Evolutionary conservation across 371 early-diverging fungal genomes (phyloP).

Genomic region (Mucor lusitanicus): DNA sequence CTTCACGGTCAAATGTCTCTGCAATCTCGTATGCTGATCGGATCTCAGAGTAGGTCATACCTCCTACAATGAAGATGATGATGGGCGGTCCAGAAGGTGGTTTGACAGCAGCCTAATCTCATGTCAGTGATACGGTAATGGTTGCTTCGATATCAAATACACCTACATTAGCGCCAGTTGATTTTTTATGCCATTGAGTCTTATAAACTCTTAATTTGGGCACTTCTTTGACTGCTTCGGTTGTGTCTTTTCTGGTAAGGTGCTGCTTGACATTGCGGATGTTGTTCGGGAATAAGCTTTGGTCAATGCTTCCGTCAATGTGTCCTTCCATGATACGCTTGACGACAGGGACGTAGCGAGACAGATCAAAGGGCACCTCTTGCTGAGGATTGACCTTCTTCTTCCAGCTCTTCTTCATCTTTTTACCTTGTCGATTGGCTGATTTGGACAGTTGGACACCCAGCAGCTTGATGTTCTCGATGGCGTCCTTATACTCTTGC

Average conservation of each 20-base stretch:
- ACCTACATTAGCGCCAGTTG: conserved; percentile 27
- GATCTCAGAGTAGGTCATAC: conserved; percentile 91
- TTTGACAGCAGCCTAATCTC: conserved; percentile 40
- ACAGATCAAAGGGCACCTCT: conserved; percentile 66
- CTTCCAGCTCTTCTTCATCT: conserved; percentile 41
- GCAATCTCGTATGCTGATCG: conserved; percentile 84
- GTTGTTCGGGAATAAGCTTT: conserved; percentile 58
- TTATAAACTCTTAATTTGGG: conserved; percentile 51
- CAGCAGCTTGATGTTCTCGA: conserved; percentile 74
- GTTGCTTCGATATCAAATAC: not conserved
- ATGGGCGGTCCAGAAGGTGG: conserved; percentile 55
- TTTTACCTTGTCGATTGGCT: conserved; percentile 42
- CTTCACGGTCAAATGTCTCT: conserved; percentile 70
- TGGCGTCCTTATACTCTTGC: conserved; percentile 73
- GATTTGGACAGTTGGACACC: conserved; percentile 63
- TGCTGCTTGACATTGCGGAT: conserved; percentile 53
- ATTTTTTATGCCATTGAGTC: conserved; percentile 62
- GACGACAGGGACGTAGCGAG: conserved; percentile 71
- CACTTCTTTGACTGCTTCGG: conserved; percentile 32
- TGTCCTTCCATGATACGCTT: conserved; percentile 64
- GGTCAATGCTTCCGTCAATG: conserved; percentile 60
- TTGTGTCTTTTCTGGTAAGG: conserved; percentile 32
- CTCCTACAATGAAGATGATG: conserved; percentile 90
- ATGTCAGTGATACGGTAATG: not conserved
- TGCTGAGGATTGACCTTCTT: conserved; percentile 46